These are phyloP conservation scores for Aspergillus piperis DNA, from an alignment of 2,329 filamentous ascomycete genomes.

Conservation along the genomic window DNA sequence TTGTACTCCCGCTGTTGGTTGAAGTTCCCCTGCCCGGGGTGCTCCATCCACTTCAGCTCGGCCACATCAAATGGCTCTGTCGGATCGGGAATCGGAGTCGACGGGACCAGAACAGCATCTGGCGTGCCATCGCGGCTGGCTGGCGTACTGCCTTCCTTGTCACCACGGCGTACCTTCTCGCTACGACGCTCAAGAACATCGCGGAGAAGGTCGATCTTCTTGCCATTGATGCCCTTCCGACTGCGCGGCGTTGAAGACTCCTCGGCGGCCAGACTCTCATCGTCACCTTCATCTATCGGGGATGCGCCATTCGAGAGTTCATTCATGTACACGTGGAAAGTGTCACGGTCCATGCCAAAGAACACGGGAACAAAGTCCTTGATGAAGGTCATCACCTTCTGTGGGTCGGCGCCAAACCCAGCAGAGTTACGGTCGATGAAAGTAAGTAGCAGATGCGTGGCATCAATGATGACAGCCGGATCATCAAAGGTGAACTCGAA, in stretches of 20 bases:
- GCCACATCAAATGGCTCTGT: constrained; percentile 56
- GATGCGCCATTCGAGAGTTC: constrained; percentile 70
- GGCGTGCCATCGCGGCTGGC: constrained; percentile 88
- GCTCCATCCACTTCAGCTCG: constrained; percentile 60
- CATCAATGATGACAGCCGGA: constrained; percentile 63
- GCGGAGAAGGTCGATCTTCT: constrained; percentile 75
- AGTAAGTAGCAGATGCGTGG: constrained; percentile 50
- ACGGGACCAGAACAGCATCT: constrained; percentile 58
- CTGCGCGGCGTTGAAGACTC: constrained; percentile 70
- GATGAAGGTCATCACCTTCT: constrained; percentile 73
- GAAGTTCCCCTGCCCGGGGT: constrained; percentile 59
- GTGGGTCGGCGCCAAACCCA: constrained; percentile 64
- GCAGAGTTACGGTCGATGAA: constrained; percentile 50
- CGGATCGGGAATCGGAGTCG: constrained; percentile 48
- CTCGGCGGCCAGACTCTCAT: constrained; percentile 65
- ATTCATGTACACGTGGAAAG: constrained; percentile 65
- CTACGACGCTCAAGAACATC: constrained; percentile 80
- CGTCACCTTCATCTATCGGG: constrained; percentile 75
- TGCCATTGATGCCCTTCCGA: constrained; percentile 64
- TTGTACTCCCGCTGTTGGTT: constrained; percentile 67
- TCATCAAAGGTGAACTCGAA: constrained; percentile 74
- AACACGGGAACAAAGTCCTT: constrained; percentile 74
- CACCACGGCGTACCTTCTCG: constrained; percentile 67
- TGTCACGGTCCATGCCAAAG: constrained; percentile 73
- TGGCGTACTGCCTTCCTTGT: constrained; percentile 77